phyloP scores from a whole-genome alignment of 2,329 filamentous ascomycete genomes.

The Phoma sp. region DNA sequence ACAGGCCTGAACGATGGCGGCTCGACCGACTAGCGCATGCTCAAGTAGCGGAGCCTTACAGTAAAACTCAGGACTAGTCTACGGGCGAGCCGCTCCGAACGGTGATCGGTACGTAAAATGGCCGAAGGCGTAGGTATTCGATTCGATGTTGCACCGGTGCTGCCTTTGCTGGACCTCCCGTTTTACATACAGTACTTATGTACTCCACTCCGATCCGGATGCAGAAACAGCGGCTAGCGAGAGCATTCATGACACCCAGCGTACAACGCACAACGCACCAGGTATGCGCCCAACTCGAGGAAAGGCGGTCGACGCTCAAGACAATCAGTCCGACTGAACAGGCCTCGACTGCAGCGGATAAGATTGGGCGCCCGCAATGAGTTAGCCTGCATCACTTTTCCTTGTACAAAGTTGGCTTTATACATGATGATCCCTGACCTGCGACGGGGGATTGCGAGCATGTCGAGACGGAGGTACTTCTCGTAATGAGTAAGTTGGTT shows the following conservation, averaged over 20 bases:
- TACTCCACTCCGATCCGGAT: neutral
- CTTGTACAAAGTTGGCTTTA: conserved; percentile 10
- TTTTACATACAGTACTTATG: conserved; percentile 3
- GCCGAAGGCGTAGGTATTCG: conserved; percentile 3
- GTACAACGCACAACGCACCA: conserved; percentile 7
- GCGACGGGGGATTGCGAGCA: neutral
- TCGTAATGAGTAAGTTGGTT: conserved; percentile 8
- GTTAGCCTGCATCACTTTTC: conserved; percentile 1
- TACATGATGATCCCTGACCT: conserved; percentile 1
- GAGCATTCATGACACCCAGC: neutral
- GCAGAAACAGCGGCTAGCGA: neutral
- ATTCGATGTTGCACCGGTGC: neutral
- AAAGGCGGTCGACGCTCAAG: neutral
- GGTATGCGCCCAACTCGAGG: conserved; percentile 5
- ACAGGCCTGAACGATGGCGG: conserved; percentile 15
- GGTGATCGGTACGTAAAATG: conserved; percentile 6
- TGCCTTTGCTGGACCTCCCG: neutral
- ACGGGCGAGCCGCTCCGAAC: conserved; percentile 11
- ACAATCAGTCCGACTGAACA: neutral
- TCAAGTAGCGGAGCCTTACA: conserved; percentile 13
- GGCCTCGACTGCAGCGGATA: conserved; percentile 9
- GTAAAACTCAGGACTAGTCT: conserved; percentile 11
- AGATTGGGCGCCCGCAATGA: conserved; percentile 1
- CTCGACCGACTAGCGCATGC: conserved; percentile 18
- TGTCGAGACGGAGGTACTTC: conserved; percentile 3